Base-by-base conservation (phyloP, 2,329 filamentous ascomycete species). In the Coniella lustricola region DNA sequence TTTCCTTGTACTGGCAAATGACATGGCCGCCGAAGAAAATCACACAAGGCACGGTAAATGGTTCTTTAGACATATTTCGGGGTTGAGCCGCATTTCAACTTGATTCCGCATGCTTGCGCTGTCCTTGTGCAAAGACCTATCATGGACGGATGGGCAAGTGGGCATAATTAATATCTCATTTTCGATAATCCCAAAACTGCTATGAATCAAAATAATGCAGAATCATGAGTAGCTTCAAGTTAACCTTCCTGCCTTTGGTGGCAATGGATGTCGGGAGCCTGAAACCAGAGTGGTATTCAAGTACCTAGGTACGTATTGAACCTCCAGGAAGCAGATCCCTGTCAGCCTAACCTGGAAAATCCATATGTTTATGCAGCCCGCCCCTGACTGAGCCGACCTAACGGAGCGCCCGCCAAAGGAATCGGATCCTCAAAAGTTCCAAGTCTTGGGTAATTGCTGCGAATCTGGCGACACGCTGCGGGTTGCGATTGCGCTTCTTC, bases 111-210 rank as follows among this genome's bases (percentile, higher is more conserved):
- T 39, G 39, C 34, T 38, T 40, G 38, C 37, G 48, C 31, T 21
- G 36, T 49, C 35, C n/a, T 32, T 21, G 3, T 42, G 32, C 31
- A 17, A 18, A 40, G 31, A 40, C 34, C 44, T 42, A 35, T n/a
- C n/a, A n/a, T 21, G 49, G 42, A 44, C 44, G 29, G 35, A 34
- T 29, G 25, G 25, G 44, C 31, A 16, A 34, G 21, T 35, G 33
- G 48, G 44, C 48, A 53, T 53, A 53, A 38, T 53, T 53, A 53
- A 53, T 53, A 29, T 48, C 25, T 46, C 43, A 44, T 31, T 53
- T 41, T 50, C 40, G 40, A n/a, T n/a, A n/a, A n/a, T n/a, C n/a
- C n/a, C n/a, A n/a, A n/a, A n/a, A n/a, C n/a, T n/a, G n/a, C n/a
- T n/a, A n/a, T n/a, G n/a, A n/a, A n/a, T n/a, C n/a, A n/a, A n/a